Evolutionary conservation across 1,139 yeast species (phyloP).

Genomic region (Nakaseomyces sp.): DNA sequence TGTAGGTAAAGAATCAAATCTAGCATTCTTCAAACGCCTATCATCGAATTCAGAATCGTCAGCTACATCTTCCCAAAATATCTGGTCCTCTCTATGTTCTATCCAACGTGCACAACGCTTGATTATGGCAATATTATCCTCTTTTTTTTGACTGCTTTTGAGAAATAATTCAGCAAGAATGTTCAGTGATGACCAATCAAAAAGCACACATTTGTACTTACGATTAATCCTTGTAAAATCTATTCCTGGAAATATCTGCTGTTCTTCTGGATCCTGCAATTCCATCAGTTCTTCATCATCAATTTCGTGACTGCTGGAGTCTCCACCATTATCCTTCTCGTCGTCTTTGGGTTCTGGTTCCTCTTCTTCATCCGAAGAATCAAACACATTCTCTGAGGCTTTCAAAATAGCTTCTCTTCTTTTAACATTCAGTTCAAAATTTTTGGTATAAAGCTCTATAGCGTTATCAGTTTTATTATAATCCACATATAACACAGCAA

Average conservation of each 20-base stretch:
- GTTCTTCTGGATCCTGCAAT: slow-evolving; percentile 22
- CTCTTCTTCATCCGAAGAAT: slow-evolving; percentile 28
- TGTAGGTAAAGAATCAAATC: slow-evolving; percentile 35
- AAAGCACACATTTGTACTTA: slow-evolving; percentile 36
- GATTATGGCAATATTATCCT: slow-evolving; percentile 53
- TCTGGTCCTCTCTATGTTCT: slow-evolving; percentile 59
- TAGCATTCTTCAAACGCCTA: slow-evolving; percentile 44
- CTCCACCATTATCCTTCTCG: slow-evolving; percentile 13
- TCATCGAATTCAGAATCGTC: slow-evolving; percentile 80
- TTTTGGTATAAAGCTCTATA: slow-evolving; percentile 59
- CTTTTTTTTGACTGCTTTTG: slow-evolving; percentile 45
- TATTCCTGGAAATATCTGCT: slow-evolving; percentile 20
- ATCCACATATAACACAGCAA: slow-evolving; percentile 70
- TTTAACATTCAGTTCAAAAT: slow-evolving; percentile 46
- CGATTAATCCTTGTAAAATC: slow-evolving; percentile 26
- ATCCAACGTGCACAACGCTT: slow-evolving; percentile 78
- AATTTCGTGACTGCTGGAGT: slow-evolving; percentile 7
- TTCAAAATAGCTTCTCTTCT: slow-evolving; percentile 27
- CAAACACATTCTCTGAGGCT: slow-evolving; percentile 30
- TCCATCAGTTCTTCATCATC: slow-evolving; percentile 20
- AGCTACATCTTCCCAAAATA: slow-evolving; percentile 71
- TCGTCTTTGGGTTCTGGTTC: slow-evolving; percentile 12
- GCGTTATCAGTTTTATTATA: slow-evolving; percentile 77
- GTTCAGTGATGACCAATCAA: slow-evolving; percentile 85
- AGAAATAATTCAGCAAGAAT: slow-evolving; percentile 72